These are phyloP conservation scores for Thelonectria rubi DNA, from an alignment of 2,329 filamentous ascomycete species.

Conservation along the genomic window DNA sequence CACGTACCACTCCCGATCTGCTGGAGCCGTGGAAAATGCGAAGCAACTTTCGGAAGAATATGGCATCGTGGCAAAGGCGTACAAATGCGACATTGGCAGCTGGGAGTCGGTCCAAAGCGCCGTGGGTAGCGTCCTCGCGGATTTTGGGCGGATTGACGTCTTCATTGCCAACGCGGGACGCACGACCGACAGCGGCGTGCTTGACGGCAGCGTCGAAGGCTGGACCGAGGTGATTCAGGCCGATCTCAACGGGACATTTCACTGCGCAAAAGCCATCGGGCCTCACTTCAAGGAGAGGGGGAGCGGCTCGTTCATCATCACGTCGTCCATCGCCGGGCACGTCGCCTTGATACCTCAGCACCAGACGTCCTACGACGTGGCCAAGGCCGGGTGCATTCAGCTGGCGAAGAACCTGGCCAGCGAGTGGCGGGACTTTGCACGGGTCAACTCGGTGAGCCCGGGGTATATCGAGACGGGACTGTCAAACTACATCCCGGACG, in stretches of 20 bases:
- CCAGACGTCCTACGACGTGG: conserved; percentile 13
- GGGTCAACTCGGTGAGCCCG: conserved; percentile 18
- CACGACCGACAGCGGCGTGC: neutral
- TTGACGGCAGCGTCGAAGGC: conserved; percentile 4
- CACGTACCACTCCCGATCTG: conserved; percentile 1
- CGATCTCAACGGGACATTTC: conserved; percentile 4
- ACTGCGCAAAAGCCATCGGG: conserved; percentile 6
- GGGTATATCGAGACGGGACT: conserved; percentile 61
- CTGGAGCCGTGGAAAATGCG: neutral
- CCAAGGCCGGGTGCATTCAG: conserved; percentile 12
- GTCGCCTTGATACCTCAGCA: conserved; percentile 14
- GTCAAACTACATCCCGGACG: conserved; percentile 69
- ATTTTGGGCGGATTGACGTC: conserved; percentile 11
- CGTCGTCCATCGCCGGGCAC: neutral
- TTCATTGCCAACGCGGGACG: conserved; percentile 18
- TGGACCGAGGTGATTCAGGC: conserved; percentile 17
- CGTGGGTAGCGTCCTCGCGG: neutral
- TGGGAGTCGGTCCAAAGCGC: neutral
- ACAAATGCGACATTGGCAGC: neutral
- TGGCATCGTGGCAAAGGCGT: neutral
- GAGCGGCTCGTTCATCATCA: conserved; percentile 11
- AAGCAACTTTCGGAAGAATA: neutral
- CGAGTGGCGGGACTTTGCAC: conserved; percentile 19
- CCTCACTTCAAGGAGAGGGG: conserved; percentile 11
- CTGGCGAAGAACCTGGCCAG: conserved; percentile 13